Base-by-base conservation (phyloP, 2,329 filamentous ascomycete genomes). In the Grosmannia serpens region DNA sequence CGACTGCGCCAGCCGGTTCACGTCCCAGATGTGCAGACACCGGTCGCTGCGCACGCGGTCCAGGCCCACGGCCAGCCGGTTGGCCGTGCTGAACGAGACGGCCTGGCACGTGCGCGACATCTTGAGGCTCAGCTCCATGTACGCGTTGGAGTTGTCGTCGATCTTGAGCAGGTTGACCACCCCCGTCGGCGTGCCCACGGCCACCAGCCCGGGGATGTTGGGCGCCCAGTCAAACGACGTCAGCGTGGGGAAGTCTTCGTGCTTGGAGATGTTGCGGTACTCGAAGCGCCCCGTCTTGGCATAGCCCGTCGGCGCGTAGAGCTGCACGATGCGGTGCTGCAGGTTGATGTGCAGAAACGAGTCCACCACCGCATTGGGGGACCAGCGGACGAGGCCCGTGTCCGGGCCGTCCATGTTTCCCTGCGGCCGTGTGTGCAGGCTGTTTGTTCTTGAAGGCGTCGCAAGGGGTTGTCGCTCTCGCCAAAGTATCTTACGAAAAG, bases 1-100 rank as follows among this genome's bases (percentile, higher is more conserved):
- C 31, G 69, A 73, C 50, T 70, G 75, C 24, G 76, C 79, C 53
- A 83, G 75, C 46, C 82, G 81, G 64, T 82, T 86, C 58, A 91
- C 78, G 69, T 95, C 88, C 81, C 88, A 94, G 33, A 94, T 85
- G 65, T 92, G 89, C 54, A 95, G 77, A 65, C 87, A 91, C 62
- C 87, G 83, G 67, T 94, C 89, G 70, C 89, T 91, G 35, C 89
- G 82, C 27, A 91, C 88, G 64, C 88, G 81, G 66, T 94, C 89
- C 56, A 94, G 75, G 1, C 88, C 89, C 31, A 91, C 88, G 11
- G 89, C 89, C 56, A 95, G 74, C 58, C 88, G 77, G 22, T 87
- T 86, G 6, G 77, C 78, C 4, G 82, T 84, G 67, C 85, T 92
- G 72, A 94, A 91, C 4, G 88, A 85, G 47, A 94, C 87, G 0